Evolutionary conservation across 2,329 filamentous ascomycete species (phyloP), one percentile per base, ranked within the genome.

Genomic region (Dactylellina parvicollis): DNA sequence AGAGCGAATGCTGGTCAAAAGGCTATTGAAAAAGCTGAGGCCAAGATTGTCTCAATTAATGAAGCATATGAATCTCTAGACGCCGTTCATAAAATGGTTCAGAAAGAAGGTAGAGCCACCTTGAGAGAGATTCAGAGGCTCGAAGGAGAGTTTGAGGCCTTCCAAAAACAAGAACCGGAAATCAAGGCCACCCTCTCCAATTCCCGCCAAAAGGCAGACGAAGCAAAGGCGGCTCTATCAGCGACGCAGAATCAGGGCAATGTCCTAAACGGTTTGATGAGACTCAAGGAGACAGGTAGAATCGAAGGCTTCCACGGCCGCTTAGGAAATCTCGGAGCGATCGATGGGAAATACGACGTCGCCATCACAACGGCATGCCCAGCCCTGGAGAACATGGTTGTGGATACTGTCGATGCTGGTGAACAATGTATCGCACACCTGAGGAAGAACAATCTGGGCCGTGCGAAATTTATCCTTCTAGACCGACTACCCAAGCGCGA

Each of bases 401-500:
- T 96, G 0, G 95, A 98, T 78, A 93, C 92, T 0, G 94, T 98
- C 12, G 95, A 98, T 78, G 91, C 92, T 69, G 95, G 93, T 75
- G 95, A 99, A 81, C 93, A 98, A 80, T 99, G 96, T 81, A 98
- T 99, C 75, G 95, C 98, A 79, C 95, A 99, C 79, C 85, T 99
- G 10, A 89, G 95, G 64, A 99, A 98, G 84, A 99, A 96, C 78
- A 97, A 97, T 77, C 88, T 99, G 2, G 95, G 95, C 10, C 89
- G 96, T 77, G 95, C 93, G 71, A 97, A 97, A 82, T 98, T 99
- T 80, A 98, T 99, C 78, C 91, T 95, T 76, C 85, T 99, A 14
- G 92, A 99, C 80, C 92, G 94, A 79, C 84, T 98, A 52, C 88
- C 92, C 22, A 84, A 86, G 30, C 88, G 92, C 57, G 91, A 96